A percentile compares a stretch with the other conserved stretches of the same genome.
phyloP scores from a whole-genome alignment of 805 yeast genomes.

The Candida tammaniensis region DNA sequence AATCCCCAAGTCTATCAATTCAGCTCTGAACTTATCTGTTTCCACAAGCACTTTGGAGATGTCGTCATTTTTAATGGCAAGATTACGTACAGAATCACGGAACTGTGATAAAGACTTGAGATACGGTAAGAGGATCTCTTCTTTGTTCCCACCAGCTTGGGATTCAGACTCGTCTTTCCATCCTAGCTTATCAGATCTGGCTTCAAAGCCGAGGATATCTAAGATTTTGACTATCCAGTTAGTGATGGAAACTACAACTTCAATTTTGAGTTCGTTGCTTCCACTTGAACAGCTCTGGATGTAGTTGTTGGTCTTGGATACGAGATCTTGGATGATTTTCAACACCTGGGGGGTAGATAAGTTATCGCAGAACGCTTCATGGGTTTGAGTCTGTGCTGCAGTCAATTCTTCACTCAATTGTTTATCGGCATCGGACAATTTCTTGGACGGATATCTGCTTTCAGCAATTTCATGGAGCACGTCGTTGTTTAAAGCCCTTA shows the following conservation, averaged over 20 bases:
- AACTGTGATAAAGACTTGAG: conserved; percentile 73
- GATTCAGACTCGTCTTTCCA: conserved; percentile 54
- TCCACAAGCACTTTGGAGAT: conserved; percentile 55
- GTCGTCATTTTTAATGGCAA: conserved; percentile 64
- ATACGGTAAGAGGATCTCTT: conserved; percentile 76
- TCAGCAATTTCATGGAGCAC: conserved; percentile 45
- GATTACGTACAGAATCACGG: conserved; percentile 75
- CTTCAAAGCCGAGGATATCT: conserved; percentile 70
- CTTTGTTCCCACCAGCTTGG: conserved; percentile 27
- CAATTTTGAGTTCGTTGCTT: conserved; percentile 50
- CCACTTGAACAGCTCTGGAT: conserved; percentile 48
- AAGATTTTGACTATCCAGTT: conserved; percentile 71
- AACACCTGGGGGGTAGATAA: conserved; percentile 76
- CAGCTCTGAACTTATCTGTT: conserved; percentile 72
- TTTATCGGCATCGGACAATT: conserved; percentile 54
- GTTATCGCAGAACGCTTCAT: conserved; percentile 84
- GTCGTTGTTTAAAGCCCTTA: conserved; percentile 78
- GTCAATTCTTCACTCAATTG: conserved; percentile 49
- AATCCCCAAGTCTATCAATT: conserved; percentile 71
- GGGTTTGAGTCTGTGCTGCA: conserved; percentile 56
- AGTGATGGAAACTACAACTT: conserved; percentile 62
- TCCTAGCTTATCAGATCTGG: conserved; percentile 70
- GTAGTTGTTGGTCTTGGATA: conserved; percentile 71
- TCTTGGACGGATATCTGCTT: conserved; percentile 55
- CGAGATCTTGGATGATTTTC: conserved; percentile 61